These are phyloP conservation scores for Candolleomyces efflorescens DNA, from an alignment of 768 basidiomycete species.

Conservation along the genomic window DNA sequence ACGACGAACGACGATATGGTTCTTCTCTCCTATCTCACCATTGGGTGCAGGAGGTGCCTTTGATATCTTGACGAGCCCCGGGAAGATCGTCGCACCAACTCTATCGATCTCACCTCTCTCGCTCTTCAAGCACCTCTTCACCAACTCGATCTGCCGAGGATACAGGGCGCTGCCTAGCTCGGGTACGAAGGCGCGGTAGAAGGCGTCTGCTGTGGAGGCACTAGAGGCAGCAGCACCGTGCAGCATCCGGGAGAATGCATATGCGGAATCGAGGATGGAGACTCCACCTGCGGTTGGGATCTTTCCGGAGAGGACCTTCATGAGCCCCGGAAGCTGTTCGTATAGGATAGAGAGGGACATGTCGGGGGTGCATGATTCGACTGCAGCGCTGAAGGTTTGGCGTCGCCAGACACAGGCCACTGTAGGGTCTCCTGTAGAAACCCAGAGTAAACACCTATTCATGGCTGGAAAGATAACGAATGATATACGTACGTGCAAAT, in stretches of 20 bases:
- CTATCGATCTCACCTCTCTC: constrained; percentile 70
- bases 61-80: constrained; percentile 81
- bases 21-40: constrained; percentile 38
- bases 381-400: constrained; percentile 85
- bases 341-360: constrained; percentile 63
- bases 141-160: constrained; percentile 77
- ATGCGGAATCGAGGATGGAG: constrained; percentile 67
- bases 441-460: not conserved
- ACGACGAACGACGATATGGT: constrained; percentile 72
- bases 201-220: constrained; percentile 61
- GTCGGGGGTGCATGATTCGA: constrained; percentile 69
- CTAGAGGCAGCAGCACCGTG: constrained; percentile 51
- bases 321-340: constrained; percentile 69
- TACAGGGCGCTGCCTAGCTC: constrained; percentile 73
- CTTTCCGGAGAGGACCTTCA: constrained; percentile 43
- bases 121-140: constrained; percentile 75
- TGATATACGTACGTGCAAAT: constrained; percentile 70
- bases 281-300: constrained; percentile 42
- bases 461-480: constrained; percentile 1
- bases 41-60: constrained; percentile 31
- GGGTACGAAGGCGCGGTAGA: constrained; percentile 85
- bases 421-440: constrained; percentile 65
- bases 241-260: constrained; percentile 81
- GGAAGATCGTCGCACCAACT: constrained; percentile 84
- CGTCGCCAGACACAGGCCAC: constrained; percentile 90